Evolutionary conservation across 208 protist genomes (phyloP).

Genomic region (Trypanosoma platydactyli): DNA sequence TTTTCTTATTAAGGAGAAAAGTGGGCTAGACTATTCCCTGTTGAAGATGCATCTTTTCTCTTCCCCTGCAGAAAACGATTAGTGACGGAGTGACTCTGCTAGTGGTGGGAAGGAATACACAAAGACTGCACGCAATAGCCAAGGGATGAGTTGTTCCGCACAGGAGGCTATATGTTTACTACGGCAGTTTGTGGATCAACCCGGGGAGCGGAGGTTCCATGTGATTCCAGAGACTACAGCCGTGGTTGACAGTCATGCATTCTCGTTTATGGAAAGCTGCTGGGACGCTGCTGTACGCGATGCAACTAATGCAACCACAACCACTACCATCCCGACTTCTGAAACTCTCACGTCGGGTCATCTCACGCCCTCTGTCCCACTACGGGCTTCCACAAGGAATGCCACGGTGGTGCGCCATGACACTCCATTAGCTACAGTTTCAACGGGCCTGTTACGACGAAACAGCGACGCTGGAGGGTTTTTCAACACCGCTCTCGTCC

Average conservation of each 20-base stretch:
- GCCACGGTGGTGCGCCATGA: constrained; percentile 13
- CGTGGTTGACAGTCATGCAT: background rate
- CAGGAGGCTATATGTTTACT: constrained; percentile 20
- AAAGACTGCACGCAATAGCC: background rate
- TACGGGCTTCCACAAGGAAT: background rate
- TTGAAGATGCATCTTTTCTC: background rate
- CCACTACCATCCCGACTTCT: background rate
- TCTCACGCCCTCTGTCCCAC: background rate
- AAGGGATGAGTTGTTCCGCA: constrained; percentile 16
- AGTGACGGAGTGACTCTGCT: background rate
- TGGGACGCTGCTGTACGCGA: constrained; percentile 15
- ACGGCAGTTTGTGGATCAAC: constrained; percentile 16
- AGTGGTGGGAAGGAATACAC: background rate
- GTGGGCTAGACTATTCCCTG: background rate
- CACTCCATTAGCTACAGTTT: background rate
- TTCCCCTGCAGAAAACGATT: background rate
- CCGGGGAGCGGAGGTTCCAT: constrained; percentile 8
- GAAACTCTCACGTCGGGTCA: background rate
- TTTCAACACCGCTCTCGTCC: constrained; percentile 31
- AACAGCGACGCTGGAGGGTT: constrained; percentile 3
- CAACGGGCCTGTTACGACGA: background rate
- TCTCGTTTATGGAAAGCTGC: constrained; percentile 21
- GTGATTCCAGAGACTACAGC: constrained; percentile 7
- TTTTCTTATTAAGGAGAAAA: too few species aligned
- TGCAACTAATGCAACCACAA: background rate